Evolutionary conservation across 2,329 filamentous ascomycete species (phyloP).

Genomic region (Dothideomycetes sp.): DNA sequence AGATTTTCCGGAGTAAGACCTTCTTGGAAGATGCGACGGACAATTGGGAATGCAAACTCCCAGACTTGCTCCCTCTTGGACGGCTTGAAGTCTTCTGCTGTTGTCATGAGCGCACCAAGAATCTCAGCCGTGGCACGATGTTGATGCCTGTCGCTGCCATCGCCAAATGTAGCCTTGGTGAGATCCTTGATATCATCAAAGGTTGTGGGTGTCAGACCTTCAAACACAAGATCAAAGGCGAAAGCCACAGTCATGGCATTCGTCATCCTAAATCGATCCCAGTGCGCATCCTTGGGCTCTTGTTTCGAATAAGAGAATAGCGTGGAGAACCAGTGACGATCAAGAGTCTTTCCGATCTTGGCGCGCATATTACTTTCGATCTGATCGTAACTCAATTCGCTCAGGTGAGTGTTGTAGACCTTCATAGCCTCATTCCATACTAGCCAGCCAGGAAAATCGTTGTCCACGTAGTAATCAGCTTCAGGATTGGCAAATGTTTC

Average conservation of each 20-base stretch:
- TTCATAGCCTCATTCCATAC: conserved; percentile 86
- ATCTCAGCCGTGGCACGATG: conserved; percentile 94
- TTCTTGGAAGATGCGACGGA: conserved; percentile 78
- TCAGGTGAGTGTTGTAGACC: conserved; percentile 63
- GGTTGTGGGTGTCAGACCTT: conserved; percentile 63
- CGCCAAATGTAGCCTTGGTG: conserved; percentile 66
- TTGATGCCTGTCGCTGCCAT: conserved; percentile 95
- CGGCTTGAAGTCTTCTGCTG: conserved; percentile 65
- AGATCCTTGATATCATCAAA: conserved; percentile 84
- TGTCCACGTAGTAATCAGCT: conserved; percentile 81
- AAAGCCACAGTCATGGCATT: conserved; percentile 81
- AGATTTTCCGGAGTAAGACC: conserved; percentile 89
- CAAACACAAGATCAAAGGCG: conserved; percentile 80
- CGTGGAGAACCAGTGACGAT: conserved; percentile 72
- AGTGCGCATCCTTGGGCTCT: conserved; percentile 70
- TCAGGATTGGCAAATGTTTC: conserved; percentile 64
- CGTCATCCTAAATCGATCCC: conserved; percentile 82
- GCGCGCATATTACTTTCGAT: conserved; percentile 62
- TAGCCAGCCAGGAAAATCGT: conserved; percentile 89
- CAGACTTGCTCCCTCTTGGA: conserved; percentile 68
- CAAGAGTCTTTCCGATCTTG: conserved; percentile 71
- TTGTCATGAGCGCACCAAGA: conserved; percentile 70
- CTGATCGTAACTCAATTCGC: conserved; percentile 66
- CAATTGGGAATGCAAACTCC: conserved; percentile 81
- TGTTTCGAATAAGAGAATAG: conserved; percentile 94